Conservation (phyloP, 805 yeast species). For the Wickerhamiella hasegawae region DNA sequence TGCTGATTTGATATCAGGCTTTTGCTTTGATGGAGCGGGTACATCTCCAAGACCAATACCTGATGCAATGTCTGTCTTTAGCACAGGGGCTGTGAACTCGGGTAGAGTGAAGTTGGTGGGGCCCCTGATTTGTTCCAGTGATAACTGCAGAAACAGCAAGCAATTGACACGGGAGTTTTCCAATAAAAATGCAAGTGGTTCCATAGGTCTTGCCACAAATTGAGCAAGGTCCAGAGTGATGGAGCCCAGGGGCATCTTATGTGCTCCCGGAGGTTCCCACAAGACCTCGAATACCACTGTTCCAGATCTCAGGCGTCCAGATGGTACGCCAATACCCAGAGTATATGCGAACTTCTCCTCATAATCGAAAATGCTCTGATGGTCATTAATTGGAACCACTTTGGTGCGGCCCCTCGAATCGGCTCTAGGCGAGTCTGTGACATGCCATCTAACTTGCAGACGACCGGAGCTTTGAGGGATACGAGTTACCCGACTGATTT, state of each 20-base stretch:
- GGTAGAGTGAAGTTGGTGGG: conserved; percentile 26
- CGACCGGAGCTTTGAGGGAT: conserved; percentile 65
- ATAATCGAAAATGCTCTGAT: conserved; percentile 36
- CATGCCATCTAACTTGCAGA: conserved; percentile 47
- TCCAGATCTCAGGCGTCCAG: conserved; percentile 25
- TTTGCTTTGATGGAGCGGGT: neutral
- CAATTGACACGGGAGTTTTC: conserved; percentile 73
- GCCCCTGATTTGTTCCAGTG: conserved; percentile 31
- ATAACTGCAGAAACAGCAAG: conserved; percentile 29
- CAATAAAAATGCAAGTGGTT: conserved; percentile 42
- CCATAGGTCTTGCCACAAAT: conserved; percentile 39
- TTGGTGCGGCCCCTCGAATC: conserved; percentile 33
- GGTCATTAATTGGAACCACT: conserved; percentile 30
- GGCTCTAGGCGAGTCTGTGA: conserved; percentile 35
- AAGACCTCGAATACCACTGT: conserved; percentile 29
- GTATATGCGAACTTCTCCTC: conserved; percentile 26
- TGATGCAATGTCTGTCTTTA: conserved; percentile 27
- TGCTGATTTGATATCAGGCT: neutral
- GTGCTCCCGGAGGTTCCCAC: conserved; percentile 25
- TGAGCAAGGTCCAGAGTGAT: conserved; percentile 58
- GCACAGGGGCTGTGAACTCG: conserved; percentile 31
- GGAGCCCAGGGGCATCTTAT: conserved; percentile 42
- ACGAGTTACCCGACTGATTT: conserved; percentile 58
- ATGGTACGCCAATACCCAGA: conserved; percentile 23
- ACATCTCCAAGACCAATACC: neutral